These are phyloP conservation scores for Epichloe festucae DNA, from an alignment of 2,329 filamentous ascomycete species.

Conservation along the genomic window DNA sequence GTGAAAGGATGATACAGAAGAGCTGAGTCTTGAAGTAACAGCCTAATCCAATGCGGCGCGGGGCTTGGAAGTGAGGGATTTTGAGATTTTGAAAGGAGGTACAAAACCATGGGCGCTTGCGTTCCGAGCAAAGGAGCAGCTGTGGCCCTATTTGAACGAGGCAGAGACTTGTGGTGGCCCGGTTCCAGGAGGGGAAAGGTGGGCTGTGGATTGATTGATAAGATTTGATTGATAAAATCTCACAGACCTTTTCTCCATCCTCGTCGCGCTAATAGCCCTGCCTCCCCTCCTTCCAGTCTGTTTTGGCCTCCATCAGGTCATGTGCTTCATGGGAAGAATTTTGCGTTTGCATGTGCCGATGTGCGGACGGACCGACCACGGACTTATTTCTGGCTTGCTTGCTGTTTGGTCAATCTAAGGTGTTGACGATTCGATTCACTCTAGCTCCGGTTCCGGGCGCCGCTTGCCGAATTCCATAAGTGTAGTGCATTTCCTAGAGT, in stretches of 20 bases:
- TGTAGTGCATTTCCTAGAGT: no score
- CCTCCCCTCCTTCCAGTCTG: neutral
- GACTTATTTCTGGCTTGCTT: no score
- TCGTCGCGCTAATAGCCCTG: neutral
- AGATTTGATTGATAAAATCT: slow-evolving; percentile 33
- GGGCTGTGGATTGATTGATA: slow-evolving; percentile 31
- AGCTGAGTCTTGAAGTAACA: neutral
- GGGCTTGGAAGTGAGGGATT: neutral
- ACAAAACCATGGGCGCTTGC: neutral
- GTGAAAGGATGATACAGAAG: neutral
- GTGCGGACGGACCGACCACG: neutral
- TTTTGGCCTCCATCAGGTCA: neutral
- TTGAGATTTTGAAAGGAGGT: neutral
- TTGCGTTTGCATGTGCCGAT: neutral
- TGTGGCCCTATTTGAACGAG: slow-evolving; percentile 5
- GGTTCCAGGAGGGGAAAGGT: slow-evolving; percentile 21
- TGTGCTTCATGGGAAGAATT: no score
- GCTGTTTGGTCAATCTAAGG: no score
- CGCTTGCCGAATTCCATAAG: no score
- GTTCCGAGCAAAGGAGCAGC: slow-evolving; percentile 3
- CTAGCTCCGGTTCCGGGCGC: no score
- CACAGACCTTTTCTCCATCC: neutral
- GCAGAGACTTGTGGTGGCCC: slow-evolving; percentile 12
- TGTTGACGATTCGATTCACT: no score
- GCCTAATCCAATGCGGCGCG: neutral